These are phyloP conservation scores for Asterophora parasitica DNA, from an alignment of 768 basidiomycete genomes.

Conservation along the genomic window DNA sequence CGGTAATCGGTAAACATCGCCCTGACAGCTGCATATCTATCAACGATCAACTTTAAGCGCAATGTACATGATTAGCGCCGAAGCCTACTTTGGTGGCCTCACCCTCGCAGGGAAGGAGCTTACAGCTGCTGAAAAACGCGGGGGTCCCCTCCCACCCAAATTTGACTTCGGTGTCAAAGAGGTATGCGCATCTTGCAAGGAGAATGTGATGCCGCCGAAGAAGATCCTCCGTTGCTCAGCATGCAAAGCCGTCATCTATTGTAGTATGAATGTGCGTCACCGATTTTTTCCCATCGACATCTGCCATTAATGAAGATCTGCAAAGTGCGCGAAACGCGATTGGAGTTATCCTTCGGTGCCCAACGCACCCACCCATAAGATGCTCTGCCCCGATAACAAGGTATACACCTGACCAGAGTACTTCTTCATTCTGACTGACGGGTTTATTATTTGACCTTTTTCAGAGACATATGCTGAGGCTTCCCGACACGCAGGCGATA, in stretches of 20 bases:
- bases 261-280: slow-evolving; percentile 15
- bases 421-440: not conserved
- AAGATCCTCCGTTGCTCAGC: slow-evolving; percentile 14
- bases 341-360: slow-evolving; percentile 29
- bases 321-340: slow-evolving; percentile 16
- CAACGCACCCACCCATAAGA: slow-evolving; percentile 20
- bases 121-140: slow-evolving; percentile 1
- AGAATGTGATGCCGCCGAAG: slow-evolving; percentile 7
- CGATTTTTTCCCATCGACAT: not conserved
- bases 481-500: too few relatives aligned
- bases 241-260: slow-evolving; percentile 21
- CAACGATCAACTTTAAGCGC: too few relatives aligned
- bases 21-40: too few relatives aligned
- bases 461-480: too few relatives aligned
- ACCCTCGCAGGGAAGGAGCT: not conserved
- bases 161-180: slow-evolving; percentile 3
- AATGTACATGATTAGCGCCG: not conserved
- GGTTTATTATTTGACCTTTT: too few relatives aligned
- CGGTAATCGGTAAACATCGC: not conserved
- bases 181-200: slow-evolving; percentile 3
- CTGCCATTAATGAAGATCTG: not conserved
- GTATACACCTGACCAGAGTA: slow-evolving; percentile 24
- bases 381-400: slow-evolving; percentile 31
- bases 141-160: slow-evolving; percentile 1
- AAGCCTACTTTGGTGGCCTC: not conserved